Percentiles rank a stretch among this genome's conserved stretches.
These are phyloP conservation scores for Cotoneaster glaucophyllus DNA, from an alignment of 306 rosid species.

Conservation along the genomic window DNA sequence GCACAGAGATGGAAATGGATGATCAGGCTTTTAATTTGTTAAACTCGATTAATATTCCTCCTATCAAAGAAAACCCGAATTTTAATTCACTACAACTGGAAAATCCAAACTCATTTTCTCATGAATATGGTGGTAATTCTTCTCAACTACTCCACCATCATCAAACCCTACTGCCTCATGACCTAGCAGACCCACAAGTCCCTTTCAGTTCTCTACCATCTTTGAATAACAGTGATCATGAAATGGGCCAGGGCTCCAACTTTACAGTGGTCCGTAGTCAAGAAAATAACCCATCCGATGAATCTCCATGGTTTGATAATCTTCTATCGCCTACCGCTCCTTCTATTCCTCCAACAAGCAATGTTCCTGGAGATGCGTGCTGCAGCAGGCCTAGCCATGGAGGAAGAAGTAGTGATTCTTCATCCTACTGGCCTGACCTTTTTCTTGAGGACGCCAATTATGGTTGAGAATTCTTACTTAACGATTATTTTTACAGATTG, in stretches of 20 bases:
- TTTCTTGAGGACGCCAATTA: slow-evolving; percentile 24
- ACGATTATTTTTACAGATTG: background rate
- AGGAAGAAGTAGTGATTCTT: slow-evolving; percentile 17
- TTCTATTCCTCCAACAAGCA: slow-evolving; percentile 21
- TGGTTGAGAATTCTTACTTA: slow-evolving; percentile 41
- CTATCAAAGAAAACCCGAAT: slow-evolving; percentile 24
- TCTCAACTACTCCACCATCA: slow-evolving; percentile 74
- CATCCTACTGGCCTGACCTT: slow-evolving; percentile 55
- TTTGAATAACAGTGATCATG: slow-evolving; percentile 35
- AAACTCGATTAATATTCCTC: slow-evolving; percentile 19
- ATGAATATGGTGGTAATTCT: slow-evolving; percentile 15
- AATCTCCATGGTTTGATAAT: slow-evolving; percentile 27
- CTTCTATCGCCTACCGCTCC: slow-evolving; percentile 23
- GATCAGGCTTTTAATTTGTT: slow-evolving; percentile 23
- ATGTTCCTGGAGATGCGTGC: slow-evolving; percentile 38
- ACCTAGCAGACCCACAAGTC: slow-evolving; percentile 58
- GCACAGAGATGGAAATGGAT: slow-evolving; percentile 2
- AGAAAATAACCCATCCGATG: slow-evolving; percentile 23
- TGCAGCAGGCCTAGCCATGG: slow-evolving; percentile 53
- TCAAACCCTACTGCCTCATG: slow-evolving; percentile 28
- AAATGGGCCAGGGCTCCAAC: slow-evolving; percentile 35
- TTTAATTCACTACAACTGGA: slow-evolving; percentile 18
- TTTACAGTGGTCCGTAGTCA: slow-evolving; percentile 39
- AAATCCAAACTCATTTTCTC: slow-evolving; percentile 33
- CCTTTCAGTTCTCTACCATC: slow-evolving; percentile 52